phyloP scores from a whole-genome alignment of 768 basidiomycete genomes.

The Lyophyllum atratum region DNA sequence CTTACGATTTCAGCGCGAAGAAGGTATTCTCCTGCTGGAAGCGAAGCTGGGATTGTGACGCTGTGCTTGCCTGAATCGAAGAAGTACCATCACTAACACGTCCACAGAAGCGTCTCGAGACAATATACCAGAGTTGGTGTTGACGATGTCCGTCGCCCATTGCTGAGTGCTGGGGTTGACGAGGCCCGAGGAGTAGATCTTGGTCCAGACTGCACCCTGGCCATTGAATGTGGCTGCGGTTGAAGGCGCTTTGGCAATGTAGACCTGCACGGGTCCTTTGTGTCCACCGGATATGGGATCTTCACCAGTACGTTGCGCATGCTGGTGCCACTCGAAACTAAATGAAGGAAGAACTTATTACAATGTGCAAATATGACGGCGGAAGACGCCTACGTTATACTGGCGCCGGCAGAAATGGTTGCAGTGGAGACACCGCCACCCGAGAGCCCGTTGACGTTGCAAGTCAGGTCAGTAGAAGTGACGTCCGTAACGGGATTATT shows the following conservation, averaged over 20 bases:
- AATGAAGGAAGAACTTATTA: not conserved
- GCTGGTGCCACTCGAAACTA: constrained; percentile 59
- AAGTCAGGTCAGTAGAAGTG: constrained; percentile 51
- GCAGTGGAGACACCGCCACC: constrained; percentile 41
- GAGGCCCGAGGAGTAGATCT: constrained; percentile 52
- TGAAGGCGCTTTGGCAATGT: constrained; percentile 50
- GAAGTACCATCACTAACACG: not conserved
- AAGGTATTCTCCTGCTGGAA: constrained; percentile 53
- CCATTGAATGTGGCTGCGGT: constrained; percentile 47
- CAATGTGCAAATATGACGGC: not conserved
- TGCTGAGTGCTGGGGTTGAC: constrained; percentile 32
- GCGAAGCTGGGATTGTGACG: constrained; percentile 44
- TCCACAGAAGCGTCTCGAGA: not conserved
- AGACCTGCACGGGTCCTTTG: constrained; percentile 53
- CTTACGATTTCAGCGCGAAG: constrained; percentile 51
- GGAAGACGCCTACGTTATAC: constrained; percentile 34
- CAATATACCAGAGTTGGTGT: constrained; percentile 39
- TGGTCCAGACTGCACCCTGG: constrained; percentile 54
- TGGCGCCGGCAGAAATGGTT: constrained; percentile 44
- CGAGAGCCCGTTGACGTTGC: constrained; percentile 51
- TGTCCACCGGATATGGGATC: constrained; percentile 52
- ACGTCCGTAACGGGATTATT: constrained; percentile 61
- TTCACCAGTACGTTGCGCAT: constrained; percentile 53
- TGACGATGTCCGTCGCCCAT: constrained; percentile 56
- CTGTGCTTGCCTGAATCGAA: constrained; percentile 27